Conservation (phyloP, 139 green algal genomes). For the Pseudopediastrum boryanum region DNA sequence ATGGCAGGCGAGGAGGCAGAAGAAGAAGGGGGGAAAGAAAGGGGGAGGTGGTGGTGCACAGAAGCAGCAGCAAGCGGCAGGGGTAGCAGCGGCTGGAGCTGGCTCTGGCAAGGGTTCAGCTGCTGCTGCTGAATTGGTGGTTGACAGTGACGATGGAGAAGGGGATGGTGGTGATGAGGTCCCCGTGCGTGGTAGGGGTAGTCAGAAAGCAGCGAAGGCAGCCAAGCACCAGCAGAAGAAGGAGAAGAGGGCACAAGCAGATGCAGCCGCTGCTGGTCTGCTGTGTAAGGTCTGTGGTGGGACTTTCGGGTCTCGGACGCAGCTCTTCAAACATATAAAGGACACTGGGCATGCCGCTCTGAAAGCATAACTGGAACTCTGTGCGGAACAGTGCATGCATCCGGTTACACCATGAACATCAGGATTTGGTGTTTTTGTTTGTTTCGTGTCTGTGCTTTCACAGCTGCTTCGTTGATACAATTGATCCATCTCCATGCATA, state of each 20-base stretch:
- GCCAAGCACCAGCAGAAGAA: constrained; percentile 23
- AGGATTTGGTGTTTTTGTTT: no score
- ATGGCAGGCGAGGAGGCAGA: background rate
- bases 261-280: constrained; percentile 23
- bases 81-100: background rate
- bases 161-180: background rate
- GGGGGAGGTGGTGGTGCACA: background rate
- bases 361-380: constrained; percentile 27
- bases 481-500: no score
- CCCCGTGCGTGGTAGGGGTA: background rate
- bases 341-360: constrained; percentile 62
- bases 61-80: constrained; percentile 10
- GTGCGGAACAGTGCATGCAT: no score
- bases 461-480: no score
- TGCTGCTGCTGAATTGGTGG: background rate
- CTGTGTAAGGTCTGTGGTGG: constrained; percentile 60
- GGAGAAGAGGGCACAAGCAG: constrained; percentile 47
- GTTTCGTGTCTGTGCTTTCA: no score
- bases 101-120: constrained; percentile 19
- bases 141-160: background rate
- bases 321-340: constrained; percentile 79
- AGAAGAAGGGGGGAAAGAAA: constrained; percentile 13
- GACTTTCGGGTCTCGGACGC: constrained; percentile 61
- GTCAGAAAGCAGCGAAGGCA: constrained; percentile 14
- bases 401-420: no score